Evolutionary conservation across 192 early-diverging fungal genomes (phyloP), one percentile per base, ranked within the genome.

Genomic region (Umbelopsis sp.): DNA sequence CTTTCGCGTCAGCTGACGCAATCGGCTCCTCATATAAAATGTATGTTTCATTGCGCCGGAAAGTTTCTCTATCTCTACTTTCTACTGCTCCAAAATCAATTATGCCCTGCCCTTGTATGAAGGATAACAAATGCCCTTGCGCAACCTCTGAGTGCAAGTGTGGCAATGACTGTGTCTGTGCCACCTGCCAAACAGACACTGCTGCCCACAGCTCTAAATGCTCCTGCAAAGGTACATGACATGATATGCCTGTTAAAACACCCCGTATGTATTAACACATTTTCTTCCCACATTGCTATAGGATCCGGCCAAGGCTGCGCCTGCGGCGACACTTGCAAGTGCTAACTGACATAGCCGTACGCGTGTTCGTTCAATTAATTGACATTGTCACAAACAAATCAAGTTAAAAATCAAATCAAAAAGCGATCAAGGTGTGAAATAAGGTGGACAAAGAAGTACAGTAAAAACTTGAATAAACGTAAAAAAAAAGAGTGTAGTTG

Each of bases 111-210:
- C 32, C 56, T 31, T 62, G 56, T 34, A 34, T 62, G 4, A 62
- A 62, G 26, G 56, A 62, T 34, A 26, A 26, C 8, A 26, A 62
- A 34, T 62, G 56, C 56, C 32, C 56, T 17, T 62, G 56, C 20
- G 29, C 32, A 62, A 34, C 10, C 7, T 36, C 56, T n/a, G 56
- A 62, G 29, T 62, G 56, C 56, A 62, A 62, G 56, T 62, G 56
- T 16, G 56, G 56, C 32, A 36, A 62, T 10, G 56, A 62, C 11
- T 62, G 56, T 26, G 56, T 62, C 29, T 62, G 56, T 31, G 29
- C 32, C 1, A 34, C 29, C 31, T 20, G 56, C 31, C 26, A 62
- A 14, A 62, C 26, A 5, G 47, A 17, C 16, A 17, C 47, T 17
- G 0, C 47, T 62, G 29, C 56, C 20, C 56, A 62, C 31, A 62